These are phyloP conservation scores for Crithidia brevicula DNA, from an alignment of 208 protist genomes.

Conservation along the genomic window DNA sequence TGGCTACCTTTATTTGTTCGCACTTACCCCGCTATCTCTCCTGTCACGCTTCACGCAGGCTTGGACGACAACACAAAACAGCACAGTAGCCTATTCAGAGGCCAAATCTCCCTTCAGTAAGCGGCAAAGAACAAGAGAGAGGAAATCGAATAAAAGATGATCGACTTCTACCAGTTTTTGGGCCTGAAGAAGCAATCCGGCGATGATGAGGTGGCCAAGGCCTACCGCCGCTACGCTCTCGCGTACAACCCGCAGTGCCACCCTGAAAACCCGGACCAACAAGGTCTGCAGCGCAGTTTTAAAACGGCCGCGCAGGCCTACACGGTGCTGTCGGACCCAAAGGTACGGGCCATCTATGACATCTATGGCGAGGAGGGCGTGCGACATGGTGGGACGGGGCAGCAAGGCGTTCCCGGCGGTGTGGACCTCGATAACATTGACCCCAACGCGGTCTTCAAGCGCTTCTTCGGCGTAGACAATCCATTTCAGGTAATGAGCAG, in stretches of 20 bases:
- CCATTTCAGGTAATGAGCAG: slow-evolving; percentile 87
- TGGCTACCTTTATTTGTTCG: too few species aligned
- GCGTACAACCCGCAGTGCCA: slow-evolving; percentile 90
- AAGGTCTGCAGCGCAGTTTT: slow-evolving; percentile 75
- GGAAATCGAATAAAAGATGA: slow-evolving; percentile 38
- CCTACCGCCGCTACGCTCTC: slow-evolving; percentile 86
- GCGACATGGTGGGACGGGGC: slow-evolving; percentile 86
- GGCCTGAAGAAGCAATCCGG: slow-evolving; percentile 82
- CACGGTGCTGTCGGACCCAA: slow-evolving; percentile 87
- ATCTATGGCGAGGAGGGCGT: slow-evolving; percentile 91
- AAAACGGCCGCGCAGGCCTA: slow-evolving; percentile 87
- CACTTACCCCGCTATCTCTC: too few species aligned
- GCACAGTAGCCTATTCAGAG: too few species aligned
- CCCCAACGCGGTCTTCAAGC: slow-evolving; percentile 78
- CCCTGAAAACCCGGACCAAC: slow-evolving; percentile 61
- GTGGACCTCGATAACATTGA: slow-evolving; percentile 81
- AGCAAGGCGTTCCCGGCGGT: slow-evolving; percentile 76
- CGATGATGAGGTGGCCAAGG: slow-evolving; percentile 87
- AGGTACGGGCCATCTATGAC: slow-evolving; percentile 89
- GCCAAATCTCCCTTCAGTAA: too few species aligned
- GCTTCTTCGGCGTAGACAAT: slow-evolving; percentile 91
- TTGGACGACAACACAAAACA: too few species aligned
- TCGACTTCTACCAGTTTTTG: slow-evolving; percentile 88
- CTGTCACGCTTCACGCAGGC: too few species aligned
- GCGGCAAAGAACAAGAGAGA: background rate